A percentile compares a stretch with the other conserved stretches of the same genome.
phyloP scores from a whole-genome alignment of 768 basidiomycete species.

The Trametes cubensis region DNA sequence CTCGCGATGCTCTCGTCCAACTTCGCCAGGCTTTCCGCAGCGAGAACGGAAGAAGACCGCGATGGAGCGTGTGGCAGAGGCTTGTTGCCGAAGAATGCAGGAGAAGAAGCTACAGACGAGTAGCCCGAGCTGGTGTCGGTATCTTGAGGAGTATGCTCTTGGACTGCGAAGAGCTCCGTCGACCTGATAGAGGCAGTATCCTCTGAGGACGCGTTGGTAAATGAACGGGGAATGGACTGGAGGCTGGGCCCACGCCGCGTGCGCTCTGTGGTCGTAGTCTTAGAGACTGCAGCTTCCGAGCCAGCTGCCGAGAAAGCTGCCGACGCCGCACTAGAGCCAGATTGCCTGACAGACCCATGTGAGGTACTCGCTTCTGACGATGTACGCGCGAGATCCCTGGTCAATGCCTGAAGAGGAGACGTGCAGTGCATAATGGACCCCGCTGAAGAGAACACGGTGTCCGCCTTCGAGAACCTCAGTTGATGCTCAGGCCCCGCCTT shows the following conservation, averaged over 20 bases:
- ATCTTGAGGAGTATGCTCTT: neutral
- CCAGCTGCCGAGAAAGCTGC: neutral
- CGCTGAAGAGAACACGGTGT: slow-evolving; percentile 4
- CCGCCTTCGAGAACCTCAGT: slow-evolving; percentile 6
- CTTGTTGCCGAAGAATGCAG: neutral
- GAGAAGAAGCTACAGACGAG: neutral
- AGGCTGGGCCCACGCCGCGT: too few species aligned
- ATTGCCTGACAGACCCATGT: too few species aligned
- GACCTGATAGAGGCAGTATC: neutral
- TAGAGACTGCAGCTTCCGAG: neutral
- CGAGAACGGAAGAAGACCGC: neutral
- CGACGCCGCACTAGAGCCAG: neutral
- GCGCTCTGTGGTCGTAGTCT: neutral
- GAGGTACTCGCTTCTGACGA: neutral
- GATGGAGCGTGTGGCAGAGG: slow-evolving; percentile 1
- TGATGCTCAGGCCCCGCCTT: neutral
- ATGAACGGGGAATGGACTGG: neutral
- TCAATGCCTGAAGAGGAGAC: neutral
- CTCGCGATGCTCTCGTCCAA: slow-evolving; percentile 1
- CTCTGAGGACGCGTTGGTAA: neutral
- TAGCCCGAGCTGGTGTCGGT: too few species aligned
- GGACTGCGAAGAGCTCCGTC: neutral
- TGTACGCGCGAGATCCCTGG: neutral
- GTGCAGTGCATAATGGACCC: neutral
- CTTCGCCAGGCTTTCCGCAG: slow-evolving; percentile 2